Conservation (phyloP, 305 asterid genomes). For the Striga hermonthica region DNA sequence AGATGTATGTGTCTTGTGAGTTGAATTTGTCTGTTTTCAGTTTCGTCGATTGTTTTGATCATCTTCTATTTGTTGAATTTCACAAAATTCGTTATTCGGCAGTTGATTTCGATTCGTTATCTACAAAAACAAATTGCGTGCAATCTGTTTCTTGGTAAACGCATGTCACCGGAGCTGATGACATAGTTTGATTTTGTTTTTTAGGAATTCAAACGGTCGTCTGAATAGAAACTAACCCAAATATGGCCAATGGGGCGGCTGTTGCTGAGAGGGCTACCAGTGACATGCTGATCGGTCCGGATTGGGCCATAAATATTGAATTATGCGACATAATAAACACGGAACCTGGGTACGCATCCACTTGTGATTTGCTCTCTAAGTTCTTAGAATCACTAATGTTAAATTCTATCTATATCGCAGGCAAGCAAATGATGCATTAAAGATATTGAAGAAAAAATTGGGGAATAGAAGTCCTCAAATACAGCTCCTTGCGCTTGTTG, state of each 20-base stretch:
- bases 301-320: conserved; percentile 96
- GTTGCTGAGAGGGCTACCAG: conserved; percentile 96
- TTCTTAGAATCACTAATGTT: no score
- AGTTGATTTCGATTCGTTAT: no score
- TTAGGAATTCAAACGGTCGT: no score
- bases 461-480: conserved; percentile 77
- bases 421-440: conserved; percentile 90
- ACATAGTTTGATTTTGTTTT: background rate
- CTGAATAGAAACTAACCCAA: conserved; percentile 26
- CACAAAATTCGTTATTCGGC: background rate
- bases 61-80: conserved; percentile 10
- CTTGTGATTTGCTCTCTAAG: background rate
- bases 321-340: conserved; percentile 79
- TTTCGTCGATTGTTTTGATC: background rate
- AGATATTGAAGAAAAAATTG: conserved; percentile 80
- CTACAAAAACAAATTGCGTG: no score
- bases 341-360: conserved; percentile 66
- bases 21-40: conserved; percentile 18
- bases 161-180: background rate
- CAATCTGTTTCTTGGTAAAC: no score
- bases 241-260: conserved; percentile 82
- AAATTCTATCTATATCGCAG: conserved; percentile 43
- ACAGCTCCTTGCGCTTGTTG: conserved; percentile 82
- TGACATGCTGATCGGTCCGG: conserved; percentile 91
- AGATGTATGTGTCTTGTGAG: background rate